Evolutionary conservation across 805 yeast genomes (phyloP), one percentile per base, ranked within the genome.

Genomic region (Ogataea sp.): DNA sequence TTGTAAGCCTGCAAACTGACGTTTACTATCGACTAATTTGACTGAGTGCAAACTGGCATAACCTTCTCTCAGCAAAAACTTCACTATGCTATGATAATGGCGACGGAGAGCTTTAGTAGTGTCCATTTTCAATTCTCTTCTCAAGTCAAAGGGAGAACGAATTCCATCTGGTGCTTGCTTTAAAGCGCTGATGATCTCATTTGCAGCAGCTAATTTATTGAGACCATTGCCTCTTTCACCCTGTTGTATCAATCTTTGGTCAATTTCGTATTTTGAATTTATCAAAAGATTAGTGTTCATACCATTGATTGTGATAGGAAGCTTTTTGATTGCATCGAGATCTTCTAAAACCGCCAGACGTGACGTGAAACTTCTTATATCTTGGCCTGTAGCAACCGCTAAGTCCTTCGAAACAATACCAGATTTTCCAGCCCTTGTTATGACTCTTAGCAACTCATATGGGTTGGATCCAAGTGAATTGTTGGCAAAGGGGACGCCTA

Each of bases 351-450:
- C 67, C 48, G 73, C 76, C 38, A 81, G 62, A 47, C 93, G 66
- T 1, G 76, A 65, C 0, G 88, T 78, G 31, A 81, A 63, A 42
- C 88, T 80, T 45, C 90, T 67, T 15, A 80, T 73, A 49, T 83
- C 93, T 56, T 83, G 93, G 8, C 73, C 73, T 0, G 88, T 73
- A 16, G 60, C 64, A 31, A 62, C 60, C 2, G 79, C 72, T 42
- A 83, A 61, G 20, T 74, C 76, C 24, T 75, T 61, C 0, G 89
- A 73, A 36, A 73, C 67, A 14, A 82, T 73, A 9, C 93, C 93
- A 1, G 56, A 49, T 0, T 65, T 59, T 20, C 77, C 77, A 24
- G 72, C 53, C 42, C 67, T 71, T 0, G 88, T 83, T 39, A 83
- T 78, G 36, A 73, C 78, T 37, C 75, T 61, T 17, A 83, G 53